Conservation (phyloP, 257 asterid species). For the Ocimum tenuiflorum region DNA sequence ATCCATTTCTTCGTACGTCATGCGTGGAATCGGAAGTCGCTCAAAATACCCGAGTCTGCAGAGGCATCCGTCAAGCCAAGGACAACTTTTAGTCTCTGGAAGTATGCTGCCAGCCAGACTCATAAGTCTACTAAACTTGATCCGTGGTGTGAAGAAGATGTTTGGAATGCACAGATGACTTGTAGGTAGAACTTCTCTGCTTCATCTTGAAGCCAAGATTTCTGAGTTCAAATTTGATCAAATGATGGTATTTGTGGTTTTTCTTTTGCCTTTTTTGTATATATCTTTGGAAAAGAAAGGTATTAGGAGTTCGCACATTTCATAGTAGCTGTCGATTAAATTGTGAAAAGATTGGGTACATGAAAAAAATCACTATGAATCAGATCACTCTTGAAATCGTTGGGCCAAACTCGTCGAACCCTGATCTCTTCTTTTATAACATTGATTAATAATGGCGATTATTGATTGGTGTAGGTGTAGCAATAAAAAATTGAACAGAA, state of each 20-base stretch:
- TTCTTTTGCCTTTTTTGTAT: not conserved
- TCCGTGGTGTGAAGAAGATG: not conserved
- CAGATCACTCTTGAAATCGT: too few relatives aligned
- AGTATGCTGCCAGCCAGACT: not conserved
- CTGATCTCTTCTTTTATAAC: too few relatives aligned
- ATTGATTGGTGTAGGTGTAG: too few relatives aligned
- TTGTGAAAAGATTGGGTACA: not conserved
- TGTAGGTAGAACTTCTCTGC: constrained; percentile 2
- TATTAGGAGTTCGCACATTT: not conserved
- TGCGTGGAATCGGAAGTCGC: constrained; percentile 59
- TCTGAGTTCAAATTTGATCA: not conserved
- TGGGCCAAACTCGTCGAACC: too few relatives aligned
- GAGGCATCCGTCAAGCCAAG: constrained; percentile 73
- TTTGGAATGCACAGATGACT: not conserved
- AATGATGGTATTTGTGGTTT: not conserved
- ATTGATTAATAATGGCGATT: too few relatives aligned
- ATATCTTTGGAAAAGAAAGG: not conserved
- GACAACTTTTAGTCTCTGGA: constrained; percentile 52
- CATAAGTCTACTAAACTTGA: not conserved
- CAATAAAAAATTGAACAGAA: too few relatives aligned
- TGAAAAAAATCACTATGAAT: too few relatives aligned
- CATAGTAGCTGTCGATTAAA: not conserved
- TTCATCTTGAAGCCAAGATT: constrained; percentile 13
- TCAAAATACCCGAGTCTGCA: constrained; percentile 58
- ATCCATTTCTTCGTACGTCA: constrained; percentile 91